Base-by-base conservation (phyloP, 805 yeast genomes). In the Candida hungchunana region DNA sequence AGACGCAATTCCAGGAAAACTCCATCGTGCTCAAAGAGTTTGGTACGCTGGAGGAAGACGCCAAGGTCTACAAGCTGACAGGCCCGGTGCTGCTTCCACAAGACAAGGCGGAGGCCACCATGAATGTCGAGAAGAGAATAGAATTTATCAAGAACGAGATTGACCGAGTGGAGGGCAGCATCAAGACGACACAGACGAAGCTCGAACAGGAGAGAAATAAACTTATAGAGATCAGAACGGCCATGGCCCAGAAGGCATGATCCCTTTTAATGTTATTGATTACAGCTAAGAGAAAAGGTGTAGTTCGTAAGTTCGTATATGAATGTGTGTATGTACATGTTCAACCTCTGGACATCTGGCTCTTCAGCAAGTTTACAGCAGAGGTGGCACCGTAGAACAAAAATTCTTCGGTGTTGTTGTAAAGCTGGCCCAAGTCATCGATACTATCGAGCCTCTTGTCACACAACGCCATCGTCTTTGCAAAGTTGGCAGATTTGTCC, bases 81-180 rank as follows among this genome's bases (percentile, higher is more conserved):
- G 98, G 98, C 1, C 95, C 96, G 6, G 88, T 90, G 4, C 67
- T 93, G 41, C 67, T 94, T 43, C 96, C 97, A 2, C 96, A 90
- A 53, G 96, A 88, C 37, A 73, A 74, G 41, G 58, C 58, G 9
- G 97, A 93, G 60, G 95, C 98, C 16, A 76, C 76, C 46, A 48
- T 75, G 52, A 90, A 90, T 53, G 96, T 93, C 23, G 75, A 71
- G 23, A 94, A 90, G 56, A 80, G 99, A 62, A 69, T 93, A 29
- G 96, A 88, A 56, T 94, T 85, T 52, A 93, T 93, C 31, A 67
- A 74, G 44, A 67, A 67, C 26, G 97, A 93, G 62, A 85, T 93
- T 39, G 65, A 66, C 37, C 67, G 90, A 36, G 88, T 84, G 15
- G 97, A 90, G 53, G 66, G 62, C 21, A 79, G 77, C 53, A 76